Base-by-base conservation (phyloP, 306 rosid species). In the Glycine latifolia region DNA sequence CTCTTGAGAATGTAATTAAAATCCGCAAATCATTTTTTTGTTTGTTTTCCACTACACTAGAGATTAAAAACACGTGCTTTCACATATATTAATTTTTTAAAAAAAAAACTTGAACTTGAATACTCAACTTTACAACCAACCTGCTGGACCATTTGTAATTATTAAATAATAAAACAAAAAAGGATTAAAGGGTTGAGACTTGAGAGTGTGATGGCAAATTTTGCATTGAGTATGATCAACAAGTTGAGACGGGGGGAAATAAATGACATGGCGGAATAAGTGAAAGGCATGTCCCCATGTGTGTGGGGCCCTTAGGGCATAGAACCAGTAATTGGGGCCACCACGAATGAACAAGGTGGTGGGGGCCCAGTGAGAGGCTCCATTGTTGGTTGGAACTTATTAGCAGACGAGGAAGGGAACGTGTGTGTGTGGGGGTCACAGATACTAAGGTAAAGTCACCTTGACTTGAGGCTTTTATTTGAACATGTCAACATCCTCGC, bases 341-440 rank as follows among this genome's bases (percentile, higher is more conserved):
- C 80, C 84, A 74, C 77, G 31, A 17, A 77, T 73, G 85, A 72
- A 26, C 2, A 0, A 8, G 62, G 31, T 67, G 11, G 67, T 62
- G 89, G 31, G 47, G 48, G 11, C 87, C 87, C 87, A 55, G 0
- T 16, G 44, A 56, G 78, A 71, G 74, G 15, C 87, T 77, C 83
- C 4, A 77, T 82, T 79, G 91, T 85, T 89, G 91, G 94, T 84
- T 82, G 63, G 70, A 14, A 78, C 80, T 84, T 26, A 26, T 1
- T 68, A 78, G 62, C 13, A 75, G 68, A 61, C 71, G 59, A 60
- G 12, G 86, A 53, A 66, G 58, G 62, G 82, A 71, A 75, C 56
- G 55, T 68, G 87, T 8, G 87, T 8, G 65, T 62, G 83, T 61
- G 31, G 89, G 88, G 89, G 88, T 55, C 88, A 70, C 74, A 60